Base-by-base conservation (phyloP, 2,329 filamentous ascomycete genomes). In the Fusarium sp. region DNA sequence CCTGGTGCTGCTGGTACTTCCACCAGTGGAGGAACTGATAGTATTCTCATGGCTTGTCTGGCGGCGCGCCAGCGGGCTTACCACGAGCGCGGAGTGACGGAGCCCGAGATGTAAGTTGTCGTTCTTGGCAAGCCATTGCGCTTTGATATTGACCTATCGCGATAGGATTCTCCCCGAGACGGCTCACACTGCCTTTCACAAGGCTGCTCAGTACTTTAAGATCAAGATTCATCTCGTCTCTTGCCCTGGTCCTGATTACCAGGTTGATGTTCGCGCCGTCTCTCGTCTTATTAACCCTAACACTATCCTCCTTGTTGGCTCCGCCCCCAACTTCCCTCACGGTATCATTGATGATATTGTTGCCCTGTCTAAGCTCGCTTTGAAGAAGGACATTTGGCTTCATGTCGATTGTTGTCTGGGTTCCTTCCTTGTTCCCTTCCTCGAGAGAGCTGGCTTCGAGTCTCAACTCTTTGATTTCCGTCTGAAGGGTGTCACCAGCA, bases 331-430 rank as follows among this genome's bases (percentile, higher is more conserved):
- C 87, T 99, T 98, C 84, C 96, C 96, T 40, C 96, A 99, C 82
- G 96, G 96, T 70, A 97, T 99, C 80, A 96, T 99, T 74, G 96
- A 99, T 83, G 95, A 98, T 82, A 98, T 99, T 77, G 85, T 93
- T 1, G 89, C 90, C 1, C 90, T 99, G 47, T 98, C 95, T 64
- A 93, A 92, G 69, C 89, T 99, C 6, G 96, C 96, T 0, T 80
- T 93, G 37, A 92, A 92, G 79, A 92, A 93, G 80, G 93, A 92
- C 79, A 87, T 98, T 27, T 95, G 95, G 20, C 90, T 99, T 13
- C 96, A 99, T 82, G 96, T 99, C 60, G 96, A 99, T 86, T 98
- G 96, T 89, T 99, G 96, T 81, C 89, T 99, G 20, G 96, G 96
- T 42, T 98, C 95, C 4, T 98, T 99, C 87, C 88, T 99, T 56